Percentiles rank a stretch among this genome's conserved stretches.
phyloP scores from a whole-genome alignment of 139 green algal genomes.

The Mychonastes homosphaera region DNA sequence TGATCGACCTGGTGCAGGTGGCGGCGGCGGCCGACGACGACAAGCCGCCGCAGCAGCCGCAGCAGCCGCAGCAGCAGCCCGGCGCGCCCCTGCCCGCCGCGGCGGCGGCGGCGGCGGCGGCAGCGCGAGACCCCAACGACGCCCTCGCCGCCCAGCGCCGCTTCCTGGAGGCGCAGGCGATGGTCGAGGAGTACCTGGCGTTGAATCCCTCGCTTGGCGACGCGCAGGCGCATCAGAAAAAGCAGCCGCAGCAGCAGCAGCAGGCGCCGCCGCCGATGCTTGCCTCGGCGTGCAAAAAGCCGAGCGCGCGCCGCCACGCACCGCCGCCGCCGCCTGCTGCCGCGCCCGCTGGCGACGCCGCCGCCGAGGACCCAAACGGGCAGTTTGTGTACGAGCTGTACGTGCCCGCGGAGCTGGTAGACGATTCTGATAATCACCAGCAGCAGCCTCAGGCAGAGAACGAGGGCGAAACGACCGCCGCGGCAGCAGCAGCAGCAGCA shows the following conservation, averaged over 20 bases:
- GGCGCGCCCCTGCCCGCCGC: neutral
- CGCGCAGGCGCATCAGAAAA: too few relatives aligned
- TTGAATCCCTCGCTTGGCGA: too few relatives aligned
- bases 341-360: too few relatives aligned
- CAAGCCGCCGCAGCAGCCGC: neutral
- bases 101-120: neutral
- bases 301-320: too few relatives aligned
- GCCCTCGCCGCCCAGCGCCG: neutral
- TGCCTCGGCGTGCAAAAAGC: too few relatives aligned
- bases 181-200: neutral
- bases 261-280: too few relatives aligned
- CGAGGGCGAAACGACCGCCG: too few relatives aligned
- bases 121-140: neutral
- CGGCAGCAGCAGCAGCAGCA: too few relatives aligned
- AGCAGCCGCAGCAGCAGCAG: too few relatives aligned
- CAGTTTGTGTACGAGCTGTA: constrained; percentile 35
- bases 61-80: neutral
- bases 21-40: neutral
- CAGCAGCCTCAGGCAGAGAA: neutral
- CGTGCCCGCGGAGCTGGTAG: neutral
- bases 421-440: neutral
- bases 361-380: too few relatives aligned
- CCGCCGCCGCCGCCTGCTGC: too few relatives aligned
- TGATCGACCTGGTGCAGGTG: neutral
- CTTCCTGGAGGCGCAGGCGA: neutral